phyloP scores from a whole-genome alignment of 352 stramenopile species.

The Phytophthora sansomeana region DNA sequence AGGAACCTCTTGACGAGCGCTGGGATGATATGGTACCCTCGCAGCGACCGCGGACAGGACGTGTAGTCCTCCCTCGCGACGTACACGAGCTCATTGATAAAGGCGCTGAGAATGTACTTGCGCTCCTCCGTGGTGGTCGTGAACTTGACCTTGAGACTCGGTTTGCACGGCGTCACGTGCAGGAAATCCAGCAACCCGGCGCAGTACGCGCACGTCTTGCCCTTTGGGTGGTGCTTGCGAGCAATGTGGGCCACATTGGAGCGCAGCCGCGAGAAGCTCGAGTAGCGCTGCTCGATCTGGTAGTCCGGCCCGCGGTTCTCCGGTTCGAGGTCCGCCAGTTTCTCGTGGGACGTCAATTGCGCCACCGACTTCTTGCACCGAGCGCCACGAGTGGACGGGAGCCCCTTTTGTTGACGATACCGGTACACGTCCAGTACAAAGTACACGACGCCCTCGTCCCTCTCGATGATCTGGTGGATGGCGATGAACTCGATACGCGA shows the following conservation, averaged over 20 bases:
- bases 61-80: conserved; percentile 37
- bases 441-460: conserved; percentile 59
- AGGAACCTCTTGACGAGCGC: conserved; percentile 56
- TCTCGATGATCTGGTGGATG: conserved; percentile 58
- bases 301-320: conserved; percentile 51
- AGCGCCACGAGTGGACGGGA: conserved; percentile 42
- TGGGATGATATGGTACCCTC: conserved; percentile 57
- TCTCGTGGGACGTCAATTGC: too few relatives aligned
- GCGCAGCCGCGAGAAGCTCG: conserved; percentile 62
- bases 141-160: conserved; percentile 60
- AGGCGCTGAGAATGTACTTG: conserved; percentile 49
- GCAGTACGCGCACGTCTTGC: conserved; percentile 59
- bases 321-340: conserved; percentile 17
- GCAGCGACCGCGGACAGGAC: conserved; percentile 40
- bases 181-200: conserved; percentile 53
- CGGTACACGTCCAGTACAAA: conserved; percentile 72
- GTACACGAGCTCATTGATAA: conserved; percentile 56
- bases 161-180: conserved; percentile 45
- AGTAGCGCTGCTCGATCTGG: conserved; percentile 74
- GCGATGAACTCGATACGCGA: conserved; percentile 65
- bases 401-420: conserved; percentile 61
- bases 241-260: conserved; percentile 54
- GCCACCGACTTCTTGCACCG: conserved; percentile 29
- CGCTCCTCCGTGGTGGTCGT: conserved; percentile 51
- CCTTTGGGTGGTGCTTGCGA: conserved; percentile 58